Evolutionary conservation across 208 protist genomes (phyloP).

Genomic region (Acanthamoeba sp.): DNA sequence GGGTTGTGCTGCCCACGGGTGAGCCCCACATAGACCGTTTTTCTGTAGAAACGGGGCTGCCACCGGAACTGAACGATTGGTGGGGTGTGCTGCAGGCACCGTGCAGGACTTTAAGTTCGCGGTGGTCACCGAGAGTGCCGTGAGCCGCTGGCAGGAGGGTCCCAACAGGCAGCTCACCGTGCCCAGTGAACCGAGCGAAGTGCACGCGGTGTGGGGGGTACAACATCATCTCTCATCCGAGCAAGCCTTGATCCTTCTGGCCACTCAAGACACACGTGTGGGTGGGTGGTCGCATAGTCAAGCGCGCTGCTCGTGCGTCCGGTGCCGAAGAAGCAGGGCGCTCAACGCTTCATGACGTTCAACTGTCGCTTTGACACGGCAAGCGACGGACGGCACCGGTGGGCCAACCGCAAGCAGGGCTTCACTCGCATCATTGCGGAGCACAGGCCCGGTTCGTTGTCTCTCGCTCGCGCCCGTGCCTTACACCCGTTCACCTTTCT

Average conservation of each 20-base stretch:
- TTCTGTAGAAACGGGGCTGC: not conserved
- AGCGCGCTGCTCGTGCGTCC: not conserved
- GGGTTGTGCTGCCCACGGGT: not conserved
- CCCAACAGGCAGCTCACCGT: not conserved
- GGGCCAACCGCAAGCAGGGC: not conserved
- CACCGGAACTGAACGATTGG: not conserved
- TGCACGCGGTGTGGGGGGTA: conserved; percentile 13
- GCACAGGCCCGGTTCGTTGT: not conserved
- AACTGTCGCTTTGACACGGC: conserved; percentile 41
- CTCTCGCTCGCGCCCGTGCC: too few relatives aligned
- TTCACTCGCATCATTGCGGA: not conserved
- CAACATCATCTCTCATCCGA: not conserved
- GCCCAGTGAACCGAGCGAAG: not conserved
- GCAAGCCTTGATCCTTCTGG: too few relatives aligned
- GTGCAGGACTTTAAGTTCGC: conserved; percentile 7
- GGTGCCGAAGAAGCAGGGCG: not conserved
- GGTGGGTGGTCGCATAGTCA: not conserved
- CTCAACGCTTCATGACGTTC: not conserved
- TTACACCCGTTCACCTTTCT: too few relatives aligned
- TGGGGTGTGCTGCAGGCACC: not conserved
- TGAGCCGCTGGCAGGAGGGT: conserved; percentile 3
- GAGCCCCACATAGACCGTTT: not conserved
- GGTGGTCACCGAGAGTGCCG: not conserved
- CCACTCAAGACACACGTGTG: too few relatives aligned
- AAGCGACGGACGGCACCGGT: not conserved